Conservation (phyloP, 129 eudicot genomes). For the Kitagawia praeruptora region DNA sequence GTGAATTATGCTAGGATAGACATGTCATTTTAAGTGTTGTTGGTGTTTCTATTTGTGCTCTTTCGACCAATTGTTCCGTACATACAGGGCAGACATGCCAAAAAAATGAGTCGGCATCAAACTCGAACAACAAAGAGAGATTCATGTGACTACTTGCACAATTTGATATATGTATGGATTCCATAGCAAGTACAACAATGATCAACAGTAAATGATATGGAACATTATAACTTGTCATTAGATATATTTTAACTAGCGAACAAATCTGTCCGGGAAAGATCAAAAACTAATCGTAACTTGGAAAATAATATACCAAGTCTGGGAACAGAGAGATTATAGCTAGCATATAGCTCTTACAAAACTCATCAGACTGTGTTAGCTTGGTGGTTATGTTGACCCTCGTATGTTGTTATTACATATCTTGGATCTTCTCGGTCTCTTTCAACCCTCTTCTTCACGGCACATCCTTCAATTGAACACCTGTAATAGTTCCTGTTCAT, state of each 20-base stretch:
- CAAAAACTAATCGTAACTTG: not conserved
- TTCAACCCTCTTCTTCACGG: constrained; percentile 49
- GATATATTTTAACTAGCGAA: not conserved
- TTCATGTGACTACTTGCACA: not conserved
- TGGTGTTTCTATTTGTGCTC: too few species aligned
- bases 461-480: constrained; percentile 45
- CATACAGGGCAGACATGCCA: too few species aligned
- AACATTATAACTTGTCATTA: not conserved
- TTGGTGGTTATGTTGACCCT: constrained; percentile 46
- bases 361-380: constrained; percentile 7
- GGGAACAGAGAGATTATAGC: not conserved
- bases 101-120: too few species aligned
- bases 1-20: too few species aligned
- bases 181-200: not conserved
- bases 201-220: too few species aligned
- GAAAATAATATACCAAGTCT: not conserved
- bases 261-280: not conserved
- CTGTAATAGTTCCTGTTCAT: constrained; percentile 43
- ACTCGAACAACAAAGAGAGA: too few species aligned
- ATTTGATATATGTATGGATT: not conserved
- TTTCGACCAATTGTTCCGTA: too few species aligned
- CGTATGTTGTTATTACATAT: constrained; percentile 47
- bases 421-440: constrained; percentile 38
- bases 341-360: not conserved
- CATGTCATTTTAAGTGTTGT: too few species aligned